Evolutionary conservation across 2,329 filamentous ascomycete species (phyloP), one percentile per base, ranked within the genome.

Genomic region (Rosellinia necatrix): DNA sequence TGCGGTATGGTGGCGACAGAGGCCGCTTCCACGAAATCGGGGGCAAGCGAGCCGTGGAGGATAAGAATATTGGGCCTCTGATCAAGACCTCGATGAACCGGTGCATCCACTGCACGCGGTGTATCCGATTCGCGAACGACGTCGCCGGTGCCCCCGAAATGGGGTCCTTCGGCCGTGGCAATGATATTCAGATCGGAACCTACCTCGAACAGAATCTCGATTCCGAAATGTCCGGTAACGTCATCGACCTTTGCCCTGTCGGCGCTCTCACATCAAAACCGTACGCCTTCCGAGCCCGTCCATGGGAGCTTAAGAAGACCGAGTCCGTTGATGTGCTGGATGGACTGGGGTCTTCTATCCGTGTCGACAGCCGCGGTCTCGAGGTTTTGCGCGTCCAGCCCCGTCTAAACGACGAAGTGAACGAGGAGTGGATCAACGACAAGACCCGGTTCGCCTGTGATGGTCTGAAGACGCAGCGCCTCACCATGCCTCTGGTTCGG

Each of bases 41-140:
- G 53, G 94, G 94, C 77, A 99, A 99, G 84, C 90, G 94, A 80
- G 94, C 92, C 22, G 92, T 97, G 34, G 94, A 99, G 79, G 94
- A 99, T 77, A 99, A 99, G 84, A 97, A 99, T 76, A 97, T 99
- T 70, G 94, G 94, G 30, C 94, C 94, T 50, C 77, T 99, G 66
- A 90, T 99, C 78, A 99, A 99, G 85, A 99, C 94, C 3, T 99
- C 94, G 46, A 99, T 99, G 94, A 99, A 99, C 83, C 86, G 94
- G 74, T 99, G 94, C 77, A 99, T 99, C 70, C 94, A 99, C 81
- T 99, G 94, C 82, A 99, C 94, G 62, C 87, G 94, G 70, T 99
- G 94, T 77, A 86, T 99, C 67, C 92, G 94, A 71, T 99, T 99
- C 76, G 90, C 94, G 73, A 99, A 97, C 77, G 94, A 99, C 70